Evolutionary conservation across 768 basidiomycete species (phyloP).

Genomic region (Auricularia sp.): DNA sequence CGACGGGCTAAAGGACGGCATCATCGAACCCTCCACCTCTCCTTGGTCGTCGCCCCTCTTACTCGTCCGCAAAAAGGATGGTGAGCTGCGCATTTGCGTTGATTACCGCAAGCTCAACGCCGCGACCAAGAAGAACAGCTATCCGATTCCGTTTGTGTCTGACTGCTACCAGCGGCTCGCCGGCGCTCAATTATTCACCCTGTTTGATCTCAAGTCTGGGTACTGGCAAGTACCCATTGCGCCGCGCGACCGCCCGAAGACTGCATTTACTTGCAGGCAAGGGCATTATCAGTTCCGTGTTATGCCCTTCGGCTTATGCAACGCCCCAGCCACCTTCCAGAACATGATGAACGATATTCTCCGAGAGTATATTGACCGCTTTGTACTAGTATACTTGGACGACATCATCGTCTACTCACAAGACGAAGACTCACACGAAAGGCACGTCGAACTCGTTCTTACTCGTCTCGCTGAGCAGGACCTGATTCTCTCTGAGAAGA

Average conservation of each 20-base stretch:
- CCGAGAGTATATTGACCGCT: constrained; percentile 6
- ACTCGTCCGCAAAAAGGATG: too few relatives aligned
- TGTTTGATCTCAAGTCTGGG: too few relatives aligned
- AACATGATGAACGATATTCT: constrained; percentile 10
- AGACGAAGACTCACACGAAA: constrained; percentile 5
- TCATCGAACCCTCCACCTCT: too few relatives aligned
- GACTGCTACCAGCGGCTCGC: too few relatives aligned
- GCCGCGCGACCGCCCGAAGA: too few relatives aligned
- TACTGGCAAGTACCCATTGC: too few relatives aligned
- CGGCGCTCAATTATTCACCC: too few relatives aligned
- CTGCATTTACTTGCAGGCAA: too few relatives aligned
- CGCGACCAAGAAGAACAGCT: background rate
- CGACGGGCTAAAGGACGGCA: too few relatives aligned
- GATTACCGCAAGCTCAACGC: background rate
- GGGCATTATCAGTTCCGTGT: background rate
- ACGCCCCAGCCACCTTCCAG: constrained; percentile 6
- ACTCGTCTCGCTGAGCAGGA: constrained; percentile 1
- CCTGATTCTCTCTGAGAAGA: constrained; percentile 5
- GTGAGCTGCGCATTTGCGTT: too few relatives aligned
- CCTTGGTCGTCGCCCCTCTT: too few relatives aligned
- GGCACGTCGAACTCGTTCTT: constrained; percentile 6
- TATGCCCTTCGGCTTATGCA: constrained; percentile 11
- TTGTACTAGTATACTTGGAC: constrained; percentile 13
- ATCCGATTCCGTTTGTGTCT: background rate
- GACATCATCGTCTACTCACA: constrained; percentile 11